phyloP scores from a whole-genome alignment of 305 asterid genomes.

The Euphrasia arctica region DNA sequence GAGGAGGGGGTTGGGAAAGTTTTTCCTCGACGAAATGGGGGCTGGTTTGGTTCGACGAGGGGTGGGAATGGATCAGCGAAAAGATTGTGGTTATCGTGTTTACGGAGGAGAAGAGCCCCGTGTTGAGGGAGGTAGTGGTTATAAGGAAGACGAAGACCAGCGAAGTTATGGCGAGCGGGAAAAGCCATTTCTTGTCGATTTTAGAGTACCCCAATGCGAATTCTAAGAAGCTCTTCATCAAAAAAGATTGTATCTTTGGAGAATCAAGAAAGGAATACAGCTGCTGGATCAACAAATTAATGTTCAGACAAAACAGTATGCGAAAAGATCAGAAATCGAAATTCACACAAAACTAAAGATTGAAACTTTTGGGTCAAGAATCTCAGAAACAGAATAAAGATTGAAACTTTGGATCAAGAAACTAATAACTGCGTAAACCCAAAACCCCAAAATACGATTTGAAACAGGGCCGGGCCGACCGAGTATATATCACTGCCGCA shows the following conservation, averaged over 20 bases:
- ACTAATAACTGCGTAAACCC: background rate
- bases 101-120: slow-evolving; percentile 56
- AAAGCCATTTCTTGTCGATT: slow-evolving; percentile 68
- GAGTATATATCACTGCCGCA: background rate
- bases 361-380: slow-evolving; percentile 8
- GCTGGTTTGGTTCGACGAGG: slow-evolving; percentile 30
- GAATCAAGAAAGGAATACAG: slow-evolving; percentile 17
- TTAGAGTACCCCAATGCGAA: slow-evolving; percentile 50
- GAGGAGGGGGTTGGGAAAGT: slow-evolving; percentile 37
- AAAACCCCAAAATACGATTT: slow-evolving; percentile 1
- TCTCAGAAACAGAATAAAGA: background rate
- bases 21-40: slow-evolving; percentile 41
- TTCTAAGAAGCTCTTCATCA: slow-evolving; percentile 29
- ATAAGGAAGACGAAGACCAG: slow-evolving; percentile 46
- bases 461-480: background rate
- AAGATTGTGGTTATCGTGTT: slow-evolving; percentile 47
- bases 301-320: background rate
- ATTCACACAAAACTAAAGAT: slow-evolving; percentile 1
- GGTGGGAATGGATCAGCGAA: slow-evolving; percentile 38
- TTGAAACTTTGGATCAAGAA: slow-evolving; percentile 21
- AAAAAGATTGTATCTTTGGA: slow-evolving; percentile 10
- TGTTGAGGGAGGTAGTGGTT: slow-evolving; percentile 51
- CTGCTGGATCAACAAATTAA: background rate
- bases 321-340: background rate
- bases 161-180: slow-evolving; percentile 58